Conservation (phyloP, 1,284 basidiomycete species). For the Peniophora sp. region DNA sequence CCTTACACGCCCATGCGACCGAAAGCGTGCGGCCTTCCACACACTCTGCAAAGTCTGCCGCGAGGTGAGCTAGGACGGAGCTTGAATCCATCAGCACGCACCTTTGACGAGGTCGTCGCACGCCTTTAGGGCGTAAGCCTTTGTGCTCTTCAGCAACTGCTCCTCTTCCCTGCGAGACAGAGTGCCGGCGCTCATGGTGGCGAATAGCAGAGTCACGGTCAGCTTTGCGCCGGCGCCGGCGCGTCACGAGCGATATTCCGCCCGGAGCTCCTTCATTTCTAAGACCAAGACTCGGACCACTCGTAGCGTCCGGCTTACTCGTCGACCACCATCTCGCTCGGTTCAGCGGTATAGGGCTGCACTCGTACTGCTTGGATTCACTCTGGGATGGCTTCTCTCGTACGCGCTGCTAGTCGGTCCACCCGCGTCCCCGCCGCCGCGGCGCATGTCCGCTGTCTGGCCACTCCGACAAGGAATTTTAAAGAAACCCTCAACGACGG, state of each 20-base stretch:
- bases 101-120: slow-evolving; percentile 77
- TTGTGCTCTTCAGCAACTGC: slow-evolving; percentile 75
- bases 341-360: background rate
- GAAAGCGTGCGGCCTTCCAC: slow-evolving; percentile 76
- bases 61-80: slow-evolving; percentile 1
- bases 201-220: slow-evolving; percentile 1
- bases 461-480: slow-evolving; percentile 46
- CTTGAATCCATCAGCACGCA: slow-evolving; percentile 18
- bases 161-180: slow-evolving; percentile 87
- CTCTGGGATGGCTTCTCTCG: slow-evolving; percentile 8
- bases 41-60: slow-evolving; percentile 77
- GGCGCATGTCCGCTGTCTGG: slow-evolving; percentile 35
- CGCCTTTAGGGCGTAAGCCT: slow-evolving; percentile 69
- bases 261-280: background rate
- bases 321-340: background rate
- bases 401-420: slow-evolving; percentile 13
- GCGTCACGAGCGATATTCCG: background rate
- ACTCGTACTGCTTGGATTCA: too few species aligned
- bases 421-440: slow-evolving; percentile 4
- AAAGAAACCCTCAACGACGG: slow-evolving; percentile 59
- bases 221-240: background rate
- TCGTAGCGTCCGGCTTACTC: background rate
- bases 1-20: slow-evolving; percentile 77
- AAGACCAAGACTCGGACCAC: slow-evolving; percentile 3
- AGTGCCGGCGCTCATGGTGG: slow-evolving; percentile 56